Evolutionary conservation across 2,329 filamentous ascomycete species (phyloP), one percentile per base, ranked within the genome.

Genomic region (Teratosphaeria epicoccoides): DNA sequence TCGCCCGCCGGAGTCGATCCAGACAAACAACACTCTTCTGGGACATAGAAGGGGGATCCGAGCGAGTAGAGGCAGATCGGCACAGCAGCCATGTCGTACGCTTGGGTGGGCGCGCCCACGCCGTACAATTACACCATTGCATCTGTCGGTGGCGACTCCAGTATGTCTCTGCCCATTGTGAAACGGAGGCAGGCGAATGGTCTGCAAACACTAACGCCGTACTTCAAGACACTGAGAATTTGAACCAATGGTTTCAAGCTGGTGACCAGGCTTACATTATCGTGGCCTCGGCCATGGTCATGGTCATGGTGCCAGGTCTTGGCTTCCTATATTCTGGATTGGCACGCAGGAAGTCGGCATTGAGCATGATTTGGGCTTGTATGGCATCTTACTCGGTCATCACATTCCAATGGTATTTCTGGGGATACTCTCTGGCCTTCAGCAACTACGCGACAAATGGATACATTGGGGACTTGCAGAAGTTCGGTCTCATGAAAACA

Each of bases 391-490:
- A 86, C 67, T 90, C 87, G 46, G 83, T 97, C 66, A 79, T 96
- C 68, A 85, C 87, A 52, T 96, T 98, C 76, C 93, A 98, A 74
- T 98, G 93, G 93, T 97, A 96, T 67, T 96, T 98, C 71, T 97
- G 93, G 91, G 93, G 93, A 33, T 98, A 95, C 71, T 95, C 91
- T 12, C 77, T 98, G 55, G 90, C 91, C 49, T 96, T 97, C 72
- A 93, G 87, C 65, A 77, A 80, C 43, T 82, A 82, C 12, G 87
- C 84, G 4, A 88, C 81, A 60, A 96, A 60, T 24, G 85, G 87
- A 49, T 97, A 87, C 73, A 97, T 98, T 66, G 93, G 93, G 51
- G 82, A 97, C 68, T 73, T 98, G 51, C 79, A 83, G 61, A 87
- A 94, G 70, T 95, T 97, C 63, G 93, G 89, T 55, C 78, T 98